These are phyloP conservation scores for Isabelozyma rhagii DNA, from an alignment of 805 yeast genomes.

Conservation along the genomic window DNA sequence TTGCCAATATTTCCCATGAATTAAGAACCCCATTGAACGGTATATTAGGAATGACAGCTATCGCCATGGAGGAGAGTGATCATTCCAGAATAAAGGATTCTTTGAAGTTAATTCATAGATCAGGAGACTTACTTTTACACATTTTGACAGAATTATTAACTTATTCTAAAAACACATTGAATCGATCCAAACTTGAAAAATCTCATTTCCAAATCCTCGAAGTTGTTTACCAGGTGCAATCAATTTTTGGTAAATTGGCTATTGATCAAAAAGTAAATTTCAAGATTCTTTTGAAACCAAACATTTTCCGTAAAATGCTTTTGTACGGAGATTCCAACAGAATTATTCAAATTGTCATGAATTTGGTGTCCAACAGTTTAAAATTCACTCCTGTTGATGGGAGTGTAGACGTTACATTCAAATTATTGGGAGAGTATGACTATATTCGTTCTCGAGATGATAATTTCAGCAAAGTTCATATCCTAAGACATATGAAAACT, in stretches of 20 bases:
- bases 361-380: constrained; percentile 82
- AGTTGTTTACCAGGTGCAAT: constrained; percentile 77
- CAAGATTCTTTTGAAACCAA: constrained; percentile 61
- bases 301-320: constrained; percentile 56
- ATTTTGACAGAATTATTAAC: constrained; percentile 87
- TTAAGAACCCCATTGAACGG: constrained; percentile 95
- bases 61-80: constrained; percentile 85
- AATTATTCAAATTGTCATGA: constrained; percentile 89
- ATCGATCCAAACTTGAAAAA: constrained; percentile 78
- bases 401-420: constrained; percentile 61
- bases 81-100: constrained; percentile 65
- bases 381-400: constrained; percentile 94
- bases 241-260: constrained; percentile 81
- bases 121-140: constrained; percentile 87
- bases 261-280: constrained; percentile 72
- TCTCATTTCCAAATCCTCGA: constrained; percentile 78
- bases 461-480: constrained; percentile 45
- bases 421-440: constrained; percentile 71
- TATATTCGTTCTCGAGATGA: constrained; percentile 37
- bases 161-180: constrained; percentile 87
- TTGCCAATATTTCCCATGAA: constrained; percentile 48
- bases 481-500: constrained; percentile 11
- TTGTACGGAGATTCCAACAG: constrained; percentile 87
- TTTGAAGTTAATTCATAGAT: constrained; percentile 77
- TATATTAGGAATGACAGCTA: constrained; percentile 91